Evolutionary conservation across 805 yeast species (phyloP).

Genomic region (Candida anglica): DNA sequence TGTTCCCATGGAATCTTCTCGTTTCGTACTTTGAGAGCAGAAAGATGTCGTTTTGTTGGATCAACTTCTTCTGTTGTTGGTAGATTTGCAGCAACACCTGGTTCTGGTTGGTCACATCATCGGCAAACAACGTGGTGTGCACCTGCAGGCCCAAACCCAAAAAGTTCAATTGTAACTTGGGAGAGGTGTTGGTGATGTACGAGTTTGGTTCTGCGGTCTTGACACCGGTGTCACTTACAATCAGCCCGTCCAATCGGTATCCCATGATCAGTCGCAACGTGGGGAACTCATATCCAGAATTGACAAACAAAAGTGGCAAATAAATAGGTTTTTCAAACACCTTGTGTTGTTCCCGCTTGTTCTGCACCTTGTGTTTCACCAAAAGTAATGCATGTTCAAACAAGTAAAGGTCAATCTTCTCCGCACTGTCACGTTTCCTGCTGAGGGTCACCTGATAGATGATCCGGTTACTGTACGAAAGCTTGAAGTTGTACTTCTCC

Average conservation of each 20-base stretch:
- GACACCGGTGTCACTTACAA: constrained; percentile 30
- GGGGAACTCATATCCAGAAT: constrained; percentile 78
- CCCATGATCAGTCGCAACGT: constrained; percentile 44
- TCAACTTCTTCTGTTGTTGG: constrained; percentile 71
- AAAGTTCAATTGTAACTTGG: constrained; percentile 47
- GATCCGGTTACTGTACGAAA: constrained; percentile 78
- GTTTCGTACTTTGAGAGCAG: constrained; percentile 73
- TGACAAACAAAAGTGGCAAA: constrained; percentile 66
- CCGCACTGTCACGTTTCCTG: constrained; percentile 70
- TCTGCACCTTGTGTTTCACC: constrained; percentile 80
- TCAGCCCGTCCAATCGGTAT: constrained; percentile 29
- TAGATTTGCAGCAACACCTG: constrained; percentile 77
- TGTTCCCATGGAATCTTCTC: constrained; percentile 65
- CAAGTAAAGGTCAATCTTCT: constrained; percentile 78
- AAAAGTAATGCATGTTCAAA: constrained; percentile 86
- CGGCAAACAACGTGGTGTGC: constrained; percentile 50
- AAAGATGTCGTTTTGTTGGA: constrained; percentile 73
- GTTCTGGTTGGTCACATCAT: constrained; percentile 60
- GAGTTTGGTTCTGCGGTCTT: constrained; percentile 19
- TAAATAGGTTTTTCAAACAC: constrained; percentile 90
- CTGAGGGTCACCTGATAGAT: constrained; percentile 70
- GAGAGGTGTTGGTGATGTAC: constrained; percentile 20
- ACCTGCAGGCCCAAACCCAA: constrained; percentile 53
- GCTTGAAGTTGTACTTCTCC: constrained; percentile 80
- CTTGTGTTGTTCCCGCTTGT: constrained; percentile 85